Percentiles rank a stretch among this genome's conserved stretches.
Evolutionary conservation across 371 early-diverging fungal genomes (phyloP).

Genomic region (Encephalitozoon intestinalis): DNA sequence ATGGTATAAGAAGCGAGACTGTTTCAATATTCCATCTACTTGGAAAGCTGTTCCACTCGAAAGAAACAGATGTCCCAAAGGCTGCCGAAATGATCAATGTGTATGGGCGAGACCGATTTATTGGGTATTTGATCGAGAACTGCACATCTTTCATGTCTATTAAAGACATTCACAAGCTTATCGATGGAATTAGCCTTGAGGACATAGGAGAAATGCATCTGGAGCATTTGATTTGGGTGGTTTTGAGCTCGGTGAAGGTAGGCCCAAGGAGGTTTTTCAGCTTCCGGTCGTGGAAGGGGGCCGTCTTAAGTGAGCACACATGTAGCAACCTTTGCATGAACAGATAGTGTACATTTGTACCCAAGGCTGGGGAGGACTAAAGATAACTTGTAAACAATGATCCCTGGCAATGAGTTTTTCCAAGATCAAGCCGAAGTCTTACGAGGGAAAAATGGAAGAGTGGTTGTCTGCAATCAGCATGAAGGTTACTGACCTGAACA

Average conservation of each 20-base stretch:
- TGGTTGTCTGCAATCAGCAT: not conserved
- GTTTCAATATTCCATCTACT: not conserved
- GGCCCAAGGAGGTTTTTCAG: not conserved
- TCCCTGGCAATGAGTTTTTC: not conserved
- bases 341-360: not conserved
- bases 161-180: not conserved
- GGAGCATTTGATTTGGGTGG: not conserved
- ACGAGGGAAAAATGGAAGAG: not conserved
- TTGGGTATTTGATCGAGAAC: not conserved
- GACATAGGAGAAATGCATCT: not conserved
- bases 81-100: not conserved
- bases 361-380: not conserved
- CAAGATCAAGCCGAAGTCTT: not conserved
- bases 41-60: not conserved
- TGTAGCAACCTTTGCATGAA: not conserved
- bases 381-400: slow-evolving; percentile 9
- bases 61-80: not conserved
- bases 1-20: not conserved
- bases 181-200: not conserved
- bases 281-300: not conserved
- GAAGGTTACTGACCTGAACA: not conserved
- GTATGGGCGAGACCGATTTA: not conserved
- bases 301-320: not conserved
- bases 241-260: not conserved
- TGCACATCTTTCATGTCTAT: not conserved